Evolutionary conservation across 164 flowering plant species (phyloP).

Genomic region (Umbilicus rupestris): DNA sequence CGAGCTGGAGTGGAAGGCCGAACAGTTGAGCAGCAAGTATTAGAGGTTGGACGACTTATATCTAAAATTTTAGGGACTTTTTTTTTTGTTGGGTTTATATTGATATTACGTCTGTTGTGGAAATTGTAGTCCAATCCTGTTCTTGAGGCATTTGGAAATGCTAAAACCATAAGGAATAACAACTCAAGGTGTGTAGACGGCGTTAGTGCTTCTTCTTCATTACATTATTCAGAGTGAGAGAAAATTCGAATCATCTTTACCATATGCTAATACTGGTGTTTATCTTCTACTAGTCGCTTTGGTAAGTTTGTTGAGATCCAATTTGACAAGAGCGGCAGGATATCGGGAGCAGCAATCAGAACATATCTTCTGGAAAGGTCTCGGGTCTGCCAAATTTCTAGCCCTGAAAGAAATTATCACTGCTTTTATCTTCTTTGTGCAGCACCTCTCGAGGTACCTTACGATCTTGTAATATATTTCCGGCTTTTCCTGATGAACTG

Average conservation of each 20-base stretch:
- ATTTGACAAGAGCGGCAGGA: conserved; percentile 70
- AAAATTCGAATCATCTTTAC: neutral
- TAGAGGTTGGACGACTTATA: conserved; percentile 51
- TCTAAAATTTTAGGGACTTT: neutral
- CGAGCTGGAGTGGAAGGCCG: conserved; percentile 91
- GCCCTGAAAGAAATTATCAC: conserved; percentile 77
- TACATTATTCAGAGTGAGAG: neutral
- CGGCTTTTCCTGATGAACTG: neutral
- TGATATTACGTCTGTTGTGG: conserved; percentile 6
- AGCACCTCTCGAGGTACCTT: conserved; percentile 71
- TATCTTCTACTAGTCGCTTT: too few relatives aligned
- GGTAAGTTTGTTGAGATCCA: conserved; percentile 82
- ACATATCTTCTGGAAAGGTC: conserved; percentile 75
- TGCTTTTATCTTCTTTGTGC: conserved; percentile 79
- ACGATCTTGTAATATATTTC: neutral
- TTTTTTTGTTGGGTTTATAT: neutral
- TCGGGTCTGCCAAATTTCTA: conserved; percentile 74
- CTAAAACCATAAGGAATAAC: conserved; percentile 74
- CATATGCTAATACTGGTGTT: too few relatives aligned
- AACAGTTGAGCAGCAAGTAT: conserved; percentile 98
- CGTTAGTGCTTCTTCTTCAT: neutral
- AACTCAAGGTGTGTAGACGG: conserved; percentile 53
- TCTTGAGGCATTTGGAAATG: conserved; percentile 86
- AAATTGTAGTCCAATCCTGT: conserved; percentile 71
- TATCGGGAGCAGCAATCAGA: conserved; percentile 72